Conservation (phyloP, 805 yeast genomes). For the Komagataella mondaviorum region DNA sequence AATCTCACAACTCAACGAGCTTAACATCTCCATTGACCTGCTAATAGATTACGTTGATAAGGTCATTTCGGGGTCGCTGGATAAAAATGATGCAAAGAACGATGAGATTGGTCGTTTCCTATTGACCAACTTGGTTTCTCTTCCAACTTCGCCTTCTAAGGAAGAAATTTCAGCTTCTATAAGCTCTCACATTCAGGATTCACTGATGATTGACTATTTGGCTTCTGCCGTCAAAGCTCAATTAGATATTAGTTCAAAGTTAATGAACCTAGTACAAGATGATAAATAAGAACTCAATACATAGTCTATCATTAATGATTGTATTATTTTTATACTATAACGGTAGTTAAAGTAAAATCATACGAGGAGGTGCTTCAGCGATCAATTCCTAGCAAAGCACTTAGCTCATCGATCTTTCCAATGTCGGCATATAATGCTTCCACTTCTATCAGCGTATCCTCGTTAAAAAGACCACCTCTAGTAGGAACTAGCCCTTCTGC, state of each 20-base stretch:
- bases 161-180: slow-evolving; percentile 46
- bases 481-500: slow-evolving; percentile 67
- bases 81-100: slow-evolving; percentile 29
- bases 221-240: slow-evolving; percentile 79
- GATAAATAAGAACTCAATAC: background rate
- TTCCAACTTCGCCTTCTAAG: slow-evolving; percentile 34
- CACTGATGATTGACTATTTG: slow-evolving; percentile 68
- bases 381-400: slow-evolving; percentile 11
- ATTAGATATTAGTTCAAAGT: slow-evolving; percentile 63
- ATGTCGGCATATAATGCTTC: slow-evolving; percentile 52
- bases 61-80: slow-evolving; percentile 25
- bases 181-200: slow-evolving; percentile 65
- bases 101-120: slow-evolving; percentile 45
- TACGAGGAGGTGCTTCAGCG: background rate
- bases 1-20: slow-evolving; percentile 27
- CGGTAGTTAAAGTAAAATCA: background rate
- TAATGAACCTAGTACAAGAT: slow-evolving; percentile 35
- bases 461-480: slow-evolving; percentile 65
- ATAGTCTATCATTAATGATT: background rate
- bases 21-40: slow-evolving; percentile 33
- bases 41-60: slow-evolving; percentile 33
- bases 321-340: background rate
- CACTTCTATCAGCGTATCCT: slow-evolving; percentile 58
- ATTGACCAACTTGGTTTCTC: slow-evolving; percentile 39
- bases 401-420: slow-evolving; percentile 26